Evolutionary conservation across 2,329 filamentous ascomycete species (phyloP).

Genomic region (Graphilbum fragrans): DNA sequence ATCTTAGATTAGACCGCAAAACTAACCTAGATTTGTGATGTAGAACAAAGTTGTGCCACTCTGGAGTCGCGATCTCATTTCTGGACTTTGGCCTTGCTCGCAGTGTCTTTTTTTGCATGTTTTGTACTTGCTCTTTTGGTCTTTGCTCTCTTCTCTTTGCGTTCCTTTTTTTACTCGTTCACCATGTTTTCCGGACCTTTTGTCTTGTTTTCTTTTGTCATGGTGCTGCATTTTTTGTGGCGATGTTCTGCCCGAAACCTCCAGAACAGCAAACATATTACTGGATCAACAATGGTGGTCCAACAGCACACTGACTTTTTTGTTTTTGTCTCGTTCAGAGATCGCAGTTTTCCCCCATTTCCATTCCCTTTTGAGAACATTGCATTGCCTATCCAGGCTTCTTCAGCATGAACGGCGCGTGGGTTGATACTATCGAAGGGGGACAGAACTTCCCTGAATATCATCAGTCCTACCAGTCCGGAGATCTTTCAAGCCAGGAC

Average conservation of each 20-base stretch:
- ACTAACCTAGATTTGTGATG: no score
- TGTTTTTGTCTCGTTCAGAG: conserved; percentile 22
- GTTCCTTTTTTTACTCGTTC: conserved; percentile 18
- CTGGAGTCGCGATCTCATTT: conserved; percentile 16
- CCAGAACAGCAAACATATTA: conserved; percentile 2
- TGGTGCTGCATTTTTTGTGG: neutral
- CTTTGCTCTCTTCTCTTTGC: conserved; percentile 8
- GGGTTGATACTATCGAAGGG: conserved; percentile 45
- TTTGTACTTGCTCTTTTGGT: conserved; percentile 2
- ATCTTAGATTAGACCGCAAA: no score
- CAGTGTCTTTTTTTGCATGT: neutral
- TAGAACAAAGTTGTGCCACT: conserved; percentile 48
- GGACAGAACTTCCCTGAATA: conserved; percentile 47
- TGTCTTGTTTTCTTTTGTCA: neutral
- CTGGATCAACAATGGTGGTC: conserved; percentile 22
- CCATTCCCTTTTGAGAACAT: conserved; percentile 39
- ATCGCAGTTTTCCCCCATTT: conserved; percentile 44
- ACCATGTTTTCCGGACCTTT: conserved; percentile 6
- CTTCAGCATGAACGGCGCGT: conserved; percentile 39
- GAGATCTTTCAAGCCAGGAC: conserved; percentile 24
- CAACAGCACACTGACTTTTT: conserved; percentile 42
- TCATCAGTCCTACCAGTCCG: neutral
- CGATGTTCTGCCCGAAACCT: neutral
- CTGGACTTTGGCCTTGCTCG: neutral
- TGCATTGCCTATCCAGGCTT: conserved; percentile 24